phyloP scores from a whole-genome alignment of 768 basidiomycete genomes.

The Lentinula edodes region DNA sequence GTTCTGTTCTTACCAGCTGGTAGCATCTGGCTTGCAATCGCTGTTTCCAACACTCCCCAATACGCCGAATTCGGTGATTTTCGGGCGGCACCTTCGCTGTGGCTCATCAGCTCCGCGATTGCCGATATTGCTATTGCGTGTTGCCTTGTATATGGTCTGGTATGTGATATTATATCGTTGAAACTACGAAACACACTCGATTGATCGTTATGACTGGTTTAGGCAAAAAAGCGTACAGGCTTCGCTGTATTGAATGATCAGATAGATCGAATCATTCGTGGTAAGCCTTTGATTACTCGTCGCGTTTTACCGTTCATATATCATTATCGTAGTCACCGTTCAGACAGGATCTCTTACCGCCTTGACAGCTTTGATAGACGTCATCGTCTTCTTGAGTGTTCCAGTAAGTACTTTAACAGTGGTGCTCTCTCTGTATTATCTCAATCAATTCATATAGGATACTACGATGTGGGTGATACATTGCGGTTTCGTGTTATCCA shows the following conservation, averaged over 20 bases:
- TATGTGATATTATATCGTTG: not conserved
- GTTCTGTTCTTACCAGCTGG: not conserved
- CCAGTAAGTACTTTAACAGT: not conserved
- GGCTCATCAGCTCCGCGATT: conserved; percentile 6
- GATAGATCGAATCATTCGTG: conserved; percentile 6
- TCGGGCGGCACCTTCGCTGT: not conserved
- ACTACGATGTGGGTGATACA: not conserved
- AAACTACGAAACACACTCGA: too few relatives aligned
- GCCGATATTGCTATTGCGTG: conserved; percentile 3
- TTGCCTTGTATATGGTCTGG: conserved; percentile 4
- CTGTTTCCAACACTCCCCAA: conserved; percentile 2
- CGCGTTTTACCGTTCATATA: not conserved
- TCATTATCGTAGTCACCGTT: not conserved
- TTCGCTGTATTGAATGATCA: conserved; percentile 5
- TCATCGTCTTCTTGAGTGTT: conserved; percentile 7
- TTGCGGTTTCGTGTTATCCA: not conserved
- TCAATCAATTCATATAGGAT: not conserved
- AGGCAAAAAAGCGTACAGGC: not conserved
- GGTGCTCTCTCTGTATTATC: not conserved
- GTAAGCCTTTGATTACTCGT: not conserved
- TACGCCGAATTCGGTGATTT: conserved; percentile 1
- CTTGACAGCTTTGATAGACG: not conserved
- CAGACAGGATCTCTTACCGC: conserved; percentile 7
- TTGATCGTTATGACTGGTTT: not conserved
- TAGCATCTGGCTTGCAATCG: not conserved